A percentile compares a stretch with the other conserved stretches of the same genome.
Conservation (phyloP, 139 green algal species). For the Chlamydomonas sp. region DNA sequence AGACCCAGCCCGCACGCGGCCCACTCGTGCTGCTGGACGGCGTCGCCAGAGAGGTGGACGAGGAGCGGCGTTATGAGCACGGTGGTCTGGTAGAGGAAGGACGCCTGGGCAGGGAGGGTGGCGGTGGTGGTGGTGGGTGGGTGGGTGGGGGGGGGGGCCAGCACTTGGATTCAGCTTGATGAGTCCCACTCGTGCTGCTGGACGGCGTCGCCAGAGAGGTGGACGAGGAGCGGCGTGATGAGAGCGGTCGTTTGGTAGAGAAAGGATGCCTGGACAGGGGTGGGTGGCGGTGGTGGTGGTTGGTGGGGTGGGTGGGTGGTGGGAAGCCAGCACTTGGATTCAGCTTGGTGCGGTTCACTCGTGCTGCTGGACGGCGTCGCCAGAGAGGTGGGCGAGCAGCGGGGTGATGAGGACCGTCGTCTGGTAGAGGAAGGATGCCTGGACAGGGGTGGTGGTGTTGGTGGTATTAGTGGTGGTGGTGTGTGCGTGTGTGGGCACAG, state of each 20-base stretch:
- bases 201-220: slow-evolving; percentile 16
- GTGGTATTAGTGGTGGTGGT: too few relatives aligned
- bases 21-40: slow-evolving; percentile 11
- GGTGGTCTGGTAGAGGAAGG: slow-evolving; percentile 26
- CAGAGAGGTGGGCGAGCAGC: slow-evolving; percentile 18
- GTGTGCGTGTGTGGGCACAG: too few relatives aligned
- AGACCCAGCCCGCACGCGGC: slow-evolving; percentile 4
- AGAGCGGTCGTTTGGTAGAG: slow-evolving; percentile 24
- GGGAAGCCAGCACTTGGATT: too few relatives aligned
- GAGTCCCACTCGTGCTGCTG: slow-evolving; percentile 4
- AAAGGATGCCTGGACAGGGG: slow-evolving; percentile 23
- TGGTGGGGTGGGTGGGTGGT: too few relatives aligned
- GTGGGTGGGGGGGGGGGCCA: too few relatives aligned
- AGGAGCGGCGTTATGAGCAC: slow-evolving; percentile 29
- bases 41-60: slow-evolving; percentile 16
- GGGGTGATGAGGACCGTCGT: slow-evolving; percentile 26
- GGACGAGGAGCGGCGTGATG: slow-evolving; percentile 26
- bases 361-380: not conserved
- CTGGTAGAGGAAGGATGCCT: slow-evolving; percentile 27
- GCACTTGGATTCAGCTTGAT: too few relatives aligned
- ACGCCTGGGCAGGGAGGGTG: too few relatives aligned
- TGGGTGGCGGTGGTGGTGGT: too few relatives aligned
- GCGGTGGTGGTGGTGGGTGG: too few relatives aligned
- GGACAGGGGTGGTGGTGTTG: too few relatives aligned
- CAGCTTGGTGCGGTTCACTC: too few relatives aligned